These are phyloP conservation scores for Aspergillus diversus DNA, from an alignment of 495 filamentous ascomycete genomes.

Conservation along the genomic window DNA sequence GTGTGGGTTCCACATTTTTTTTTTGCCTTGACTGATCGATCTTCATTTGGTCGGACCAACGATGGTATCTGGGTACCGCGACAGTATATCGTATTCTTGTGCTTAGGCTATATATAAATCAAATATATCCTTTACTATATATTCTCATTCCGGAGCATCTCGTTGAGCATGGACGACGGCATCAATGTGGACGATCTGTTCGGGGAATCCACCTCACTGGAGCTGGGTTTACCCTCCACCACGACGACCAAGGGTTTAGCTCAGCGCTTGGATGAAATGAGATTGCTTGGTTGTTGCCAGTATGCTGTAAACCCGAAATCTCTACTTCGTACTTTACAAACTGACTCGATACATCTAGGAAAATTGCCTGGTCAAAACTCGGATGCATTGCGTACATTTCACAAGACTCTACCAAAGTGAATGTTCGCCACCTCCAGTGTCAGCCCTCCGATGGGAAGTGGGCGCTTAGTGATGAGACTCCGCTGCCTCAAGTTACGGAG, in stretches of 20 bases:
- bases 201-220: constrained; percentile 62
- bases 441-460: constrained; percentile 73
- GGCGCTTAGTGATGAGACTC: constrained; percentile 68
- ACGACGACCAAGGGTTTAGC: constrained; percentile 66
- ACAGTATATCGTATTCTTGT: constrained; percentile 3
- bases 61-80: neutral
- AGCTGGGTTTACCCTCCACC: constrained; percentile 57
- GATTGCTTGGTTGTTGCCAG: constrained; percentile 80
- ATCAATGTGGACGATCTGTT: constrained; percentile 77
- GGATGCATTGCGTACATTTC: constrained; percentile 86
- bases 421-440: constrained; percentile 72
- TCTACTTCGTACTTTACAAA: neutral
- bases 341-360: constrained; percentile 51
- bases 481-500: constrained; percentile 45
- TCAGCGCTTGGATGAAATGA: constrained; percentile 78
- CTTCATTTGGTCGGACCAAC: neutral
- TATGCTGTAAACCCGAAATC: constrained; percentile 48
- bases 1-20: neutral
- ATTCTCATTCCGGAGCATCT: constrained; percentile 30
- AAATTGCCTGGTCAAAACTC: constrained; percentile 85
- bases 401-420: constrained; percentile 66
- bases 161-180: constrained; percentile 68
- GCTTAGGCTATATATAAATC: constrained; percentile 6
- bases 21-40: neutral
- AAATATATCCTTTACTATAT: neutral